Evolutionary conservation across 2,329 filamentous ascomycete genomes (phyloP), one percentile per base, ranked within the genome.

Genomic region (Dryadomyces quercivorus): DNA sequence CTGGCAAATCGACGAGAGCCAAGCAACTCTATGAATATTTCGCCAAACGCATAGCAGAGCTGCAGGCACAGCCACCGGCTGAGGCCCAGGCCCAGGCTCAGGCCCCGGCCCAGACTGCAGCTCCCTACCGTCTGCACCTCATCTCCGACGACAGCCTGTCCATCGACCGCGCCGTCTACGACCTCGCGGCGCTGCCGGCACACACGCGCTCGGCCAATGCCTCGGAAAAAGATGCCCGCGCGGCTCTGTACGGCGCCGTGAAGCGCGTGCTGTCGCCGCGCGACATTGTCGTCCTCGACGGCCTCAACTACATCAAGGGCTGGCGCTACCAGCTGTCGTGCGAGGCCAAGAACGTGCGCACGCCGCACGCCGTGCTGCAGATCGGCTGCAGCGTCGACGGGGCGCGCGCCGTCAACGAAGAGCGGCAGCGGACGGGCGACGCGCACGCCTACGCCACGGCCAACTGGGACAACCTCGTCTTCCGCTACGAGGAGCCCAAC

Each of bases 271-370:
- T 94, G 34, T 82, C 78, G 57, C 78, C 82, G 55, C 81, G 81
- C 62, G 85, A 88, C 63, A 82, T 94, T 56, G 86, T 93, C 52
- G 80, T 94, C 49, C 79, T 89, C 16, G 88, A 94, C 65, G 82
- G 84, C 1, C 72, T 88, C 57, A 93, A 93, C 69, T 94, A 93
- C 69, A 94, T 94, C 71, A 93, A 93, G 68, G 88, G 88, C 42
- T 93, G 87, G 80, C 77, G 88, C 50, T 94, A 94, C 66, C 88
- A 94, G 72, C 73, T 94, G 21, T 85, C 85, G 67, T 92, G 88
- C 71, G 88, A 93, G 69, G 82, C 88, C 42, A 93, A 93, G 69
- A 88, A 88, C 50, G 71, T 87, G 53, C 73, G 83, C 59, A 93
- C 88, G 3, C 80, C 85, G 3, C 86, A 80, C 67, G 90, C 85